Percentiles rank a stretch among this genome's conserved stretches.
Evolutionary conservation across 768 basidiomycete species (phyloP).

Genomic region (Mycena floridula): DNA sequence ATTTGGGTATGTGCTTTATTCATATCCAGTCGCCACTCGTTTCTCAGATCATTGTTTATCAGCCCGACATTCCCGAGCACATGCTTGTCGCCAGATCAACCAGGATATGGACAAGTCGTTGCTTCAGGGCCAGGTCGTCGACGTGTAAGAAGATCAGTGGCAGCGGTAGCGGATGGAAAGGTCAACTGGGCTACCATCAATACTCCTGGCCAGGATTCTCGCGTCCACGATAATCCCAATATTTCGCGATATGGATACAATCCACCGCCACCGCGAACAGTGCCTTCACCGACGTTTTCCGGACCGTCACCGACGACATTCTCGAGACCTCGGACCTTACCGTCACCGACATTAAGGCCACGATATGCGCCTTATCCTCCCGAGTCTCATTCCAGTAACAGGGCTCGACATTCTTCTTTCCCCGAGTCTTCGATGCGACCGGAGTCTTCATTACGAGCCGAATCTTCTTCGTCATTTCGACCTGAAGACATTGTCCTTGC

Average conservation of each 20-base stretch:
- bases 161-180: too few species aligned
- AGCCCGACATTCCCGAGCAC: slow-evolving; percentile 82
- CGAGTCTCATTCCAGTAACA: neutral
- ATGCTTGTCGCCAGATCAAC: slow-evolving; percentile 79
- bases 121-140: slow-evolving; percentile 54
- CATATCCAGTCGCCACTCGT: slow-evolving; percentile 6
- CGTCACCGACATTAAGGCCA: too few species aligned
- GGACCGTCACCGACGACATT: neutral
- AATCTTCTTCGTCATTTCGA: neutral
- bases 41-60: slow-evolving; percentile 13
- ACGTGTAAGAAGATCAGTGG: slow-evolving; percentile 54
- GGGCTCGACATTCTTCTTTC: neutral
- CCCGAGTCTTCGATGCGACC: neutral
- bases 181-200: too few species aligned
- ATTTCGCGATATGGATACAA: too few species aligned
- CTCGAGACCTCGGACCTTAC: too few species aligned
- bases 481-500: slow-evolving; percentile 3
- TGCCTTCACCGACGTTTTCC: neutral
- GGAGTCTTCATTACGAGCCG: neutral
- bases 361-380: slow-evolving; percentile 1
- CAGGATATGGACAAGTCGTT: slow-evolving; percentile 83
- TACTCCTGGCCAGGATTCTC: too few species aligned
- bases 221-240: too few species aligned
- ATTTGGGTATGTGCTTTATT: slow-evolving; percentile 57
- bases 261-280: slow-evolving; percentile 14